phyloP scores from a whole-genome alignment of 1,139 yeast species.

The Scheffersomyces quercinus region DNA sequence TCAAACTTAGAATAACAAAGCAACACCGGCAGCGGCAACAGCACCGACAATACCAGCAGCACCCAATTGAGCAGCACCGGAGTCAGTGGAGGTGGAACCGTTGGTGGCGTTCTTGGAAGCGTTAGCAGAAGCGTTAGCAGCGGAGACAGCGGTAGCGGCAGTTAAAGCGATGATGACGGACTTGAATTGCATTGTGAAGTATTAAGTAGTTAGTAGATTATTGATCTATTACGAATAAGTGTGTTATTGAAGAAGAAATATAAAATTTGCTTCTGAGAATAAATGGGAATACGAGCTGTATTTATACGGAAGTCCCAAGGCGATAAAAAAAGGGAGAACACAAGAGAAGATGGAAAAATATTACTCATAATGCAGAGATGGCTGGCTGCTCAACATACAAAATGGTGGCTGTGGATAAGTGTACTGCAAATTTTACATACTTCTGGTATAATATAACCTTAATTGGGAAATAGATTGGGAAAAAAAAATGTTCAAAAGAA shows the following conservation, averaged over 20 bases:
- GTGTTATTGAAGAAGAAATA: too few species aligned
- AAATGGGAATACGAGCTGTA: slow-evolving; percentile 5
- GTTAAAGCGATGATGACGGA: slow-evolving; percentile 44
- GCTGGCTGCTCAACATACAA: not conserved
- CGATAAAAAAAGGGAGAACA: not conserved
- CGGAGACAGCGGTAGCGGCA: slow-evolving; percentile 44
- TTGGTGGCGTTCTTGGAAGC: slow-evolving; percentile 21
- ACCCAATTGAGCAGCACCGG: slow-evolving; percentile 14
- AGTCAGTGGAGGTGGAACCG: slow-evolving; percentile 21
- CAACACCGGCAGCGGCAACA: slow-evolving; percentile 19
- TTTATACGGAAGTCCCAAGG: slow-evolving; percentile 7
- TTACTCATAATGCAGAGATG: not conserved
- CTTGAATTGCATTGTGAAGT: slow-evolving; percentile 43
- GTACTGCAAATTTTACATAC: too few species aligned
- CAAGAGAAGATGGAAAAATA: not conserved
- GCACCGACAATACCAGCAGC: slow-evolving; percentile 17
- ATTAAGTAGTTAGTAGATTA: slow-evolving; percentile 1
- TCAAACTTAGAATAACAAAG: slow-evolving; percentile 16
- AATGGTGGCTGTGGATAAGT: not conserved
- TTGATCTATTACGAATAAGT: slow-evolving; percentile 1
- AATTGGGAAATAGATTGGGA: not conserved
- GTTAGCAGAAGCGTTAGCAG: slow-evolving; percentile 38
- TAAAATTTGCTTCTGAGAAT: not conserved
- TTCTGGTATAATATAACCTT: not conserved
- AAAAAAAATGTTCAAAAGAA: not conserved